These are phyloP conservation scores for Zopfia rhizophila DNA, from an alignment of 2,329 filamentous ascomycete genomes.

Conservation along the genomic window DNA sequence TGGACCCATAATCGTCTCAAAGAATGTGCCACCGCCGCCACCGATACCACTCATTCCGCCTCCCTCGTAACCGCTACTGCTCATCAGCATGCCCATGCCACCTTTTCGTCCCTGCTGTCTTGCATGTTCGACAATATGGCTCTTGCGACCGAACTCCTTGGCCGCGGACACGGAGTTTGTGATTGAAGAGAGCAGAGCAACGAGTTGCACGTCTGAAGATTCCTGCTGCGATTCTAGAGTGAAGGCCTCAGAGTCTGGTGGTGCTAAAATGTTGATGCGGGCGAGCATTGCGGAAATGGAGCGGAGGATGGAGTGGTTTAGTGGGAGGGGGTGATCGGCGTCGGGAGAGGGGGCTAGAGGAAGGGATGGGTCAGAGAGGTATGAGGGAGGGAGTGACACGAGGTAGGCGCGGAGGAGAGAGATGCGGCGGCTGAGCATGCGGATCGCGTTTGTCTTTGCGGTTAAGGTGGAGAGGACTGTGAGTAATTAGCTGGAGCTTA, in stretches of 20 bases:
- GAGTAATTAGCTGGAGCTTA: constrained; percentile 19
- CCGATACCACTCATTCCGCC: not conserved
- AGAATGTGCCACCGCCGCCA: constrained; percentile 1
- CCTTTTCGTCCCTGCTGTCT: constrained; percentile 46
- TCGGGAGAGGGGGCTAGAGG: constrained; percentile 43
- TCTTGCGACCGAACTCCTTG: constrained; percentile 80
- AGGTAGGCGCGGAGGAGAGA: constrained; percentile 74
- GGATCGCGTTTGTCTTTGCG: constrained; percentile 90
- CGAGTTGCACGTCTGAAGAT: constrained; percentile 83
- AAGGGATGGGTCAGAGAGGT: constrained; percentile 62
- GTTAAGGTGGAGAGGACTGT: constrained; percentile 74
- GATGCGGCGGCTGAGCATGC: constrained; percentile 79
- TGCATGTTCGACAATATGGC: constrained; percentile 57
- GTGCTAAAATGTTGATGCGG: constrained; percentile 82
- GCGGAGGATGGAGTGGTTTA: constrained; percentile 79
- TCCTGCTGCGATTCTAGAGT: constrained; percentile 78
- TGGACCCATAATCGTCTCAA: not conserved
- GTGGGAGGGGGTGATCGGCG: constrained; percentile 41
- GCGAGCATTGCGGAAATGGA: constrained; percentile 87
- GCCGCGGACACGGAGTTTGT: constrained; percentile 77
- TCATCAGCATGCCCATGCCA: constrained; percentile 29
- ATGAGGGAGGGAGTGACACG: constrained; percentile 73
- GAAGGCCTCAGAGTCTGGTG: constrained; percentile 73
- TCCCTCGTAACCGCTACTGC: constrained; percentile 5
- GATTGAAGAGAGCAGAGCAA: constrained; percentile 78